These are phyloP conservation scores for Colletotrichum eremochloae DNA, from an alignment of 2,329 filamentous ascomycete species.

Conservation along the genomic window DNA sequence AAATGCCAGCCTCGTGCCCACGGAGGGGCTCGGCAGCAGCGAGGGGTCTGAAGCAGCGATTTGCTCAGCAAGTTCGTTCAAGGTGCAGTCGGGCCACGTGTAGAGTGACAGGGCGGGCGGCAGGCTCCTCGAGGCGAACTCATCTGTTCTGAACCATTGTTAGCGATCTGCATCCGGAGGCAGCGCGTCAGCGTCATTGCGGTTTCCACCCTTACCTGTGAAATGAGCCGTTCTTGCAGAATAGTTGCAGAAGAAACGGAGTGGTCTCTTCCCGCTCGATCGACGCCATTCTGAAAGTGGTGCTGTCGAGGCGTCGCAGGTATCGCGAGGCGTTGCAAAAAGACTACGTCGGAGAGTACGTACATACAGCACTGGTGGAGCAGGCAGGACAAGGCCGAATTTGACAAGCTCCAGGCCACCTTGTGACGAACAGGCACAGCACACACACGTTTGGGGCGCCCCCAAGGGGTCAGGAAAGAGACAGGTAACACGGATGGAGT, in stretches of 20 bases:
- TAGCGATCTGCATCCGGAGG: constrained; percentile 1
- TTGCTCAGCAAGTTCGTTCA: constrained; percentile 84
- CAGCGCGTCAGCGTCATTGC: neutral
- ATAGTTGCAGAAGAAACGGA: constrained; percentile 88
- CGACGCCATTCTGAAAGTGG: constrained; percentile 24
- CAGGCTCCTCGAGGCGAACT: constrained; percentile 73
- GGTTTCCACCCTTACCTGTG: constrained; percentile 67
- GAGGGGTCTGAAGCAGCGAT: constrained; percentile 73
- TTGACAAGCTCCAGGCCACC: constrained; percentile 40
- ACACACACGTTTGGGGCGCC: constrained; percentile 27
- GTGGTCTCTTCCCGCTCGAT: constrained; percentile 76
- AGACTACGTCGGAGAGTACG: constrained; percentile 17
- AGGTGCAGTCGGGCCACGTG: constrained; percentile 85
- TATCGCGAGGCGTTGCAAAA: constrained; percentile 18
- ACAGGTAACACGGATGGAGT: constrained; percentile 21
- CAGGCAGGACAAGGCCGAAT: constrained; percentile 27
- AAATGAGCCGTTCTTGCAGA: constrained; percentile 81
- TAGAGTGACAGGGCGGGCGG: constrained; percentile 83
- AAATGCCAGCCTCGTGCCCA: constrained; percentile 89
- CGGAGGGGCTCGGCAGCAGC: constrained; percentile 78
- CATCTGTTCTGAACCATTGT: constrained; percentile 68
- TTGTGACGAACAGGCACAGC: constrained; percentile 40
- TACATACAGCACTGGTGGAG: constrained; percentile 32
- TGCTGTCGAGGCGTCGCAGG: neutral
- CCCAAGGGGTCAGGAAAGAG: constrained; percentile 13